Percentiles rank a stretch among this genome's conserved stretches.
Conservation (phyloP, 768 basidiomycete species). For the Tylopilus plumbeoviolaceoides region DNA sequence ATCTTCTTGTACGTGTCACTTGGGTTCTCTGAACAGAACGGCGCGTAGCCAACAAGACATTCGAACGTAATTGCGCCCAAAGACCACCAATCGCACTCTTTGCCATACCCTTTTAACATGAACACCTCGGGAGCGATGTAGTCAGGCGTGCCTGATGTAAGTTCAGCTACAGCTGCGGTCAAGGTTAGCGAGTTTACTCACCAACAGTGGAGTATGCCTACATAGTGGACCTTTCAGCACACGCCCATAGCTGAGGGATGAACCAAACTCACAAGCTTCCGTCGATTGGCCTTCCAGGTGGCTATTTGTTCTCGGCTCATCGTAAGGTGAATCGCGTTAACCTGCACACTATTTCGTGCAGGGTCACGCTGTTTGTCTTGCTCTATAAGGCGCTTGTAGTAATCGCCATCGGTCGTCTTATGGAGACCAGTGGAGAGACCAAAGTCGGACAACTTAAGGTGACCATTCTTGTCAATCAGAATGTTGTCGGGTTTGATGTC, state of each 20-base stretch:
- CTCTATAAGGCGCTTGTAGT: slow-evolving; percentile 89
- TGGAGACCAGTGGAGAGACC: slow-evolving; percentile 97
- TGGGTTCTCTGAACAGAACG: slow-evolving; percentile 96
- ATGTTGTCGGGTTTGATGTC: slow-evolving; percentile 99
- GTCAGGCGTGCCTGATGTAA: slow-evolving; percentile 27
- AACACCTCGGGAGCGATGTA: slow-evolving; percentile 98
- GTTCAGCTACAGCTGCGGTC: not conserved
- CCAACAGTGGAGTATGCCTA: slow-evolving; percentile 93
- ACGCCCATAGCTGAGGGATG: not conserved
- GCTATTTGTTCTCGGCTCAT: slow-evolving; percentile 97
- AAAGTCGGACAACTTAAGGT: slow-evolving; percentile 97
- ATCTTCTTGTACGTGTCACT: slow-evolving; percentile 99
- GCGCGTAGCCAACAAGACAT: slow-evolving; percentile 95
- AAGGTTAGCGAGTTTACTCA: slow-evolving; percentile 9
- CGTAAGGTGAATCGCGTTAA: slow-evolving; percentile 95
- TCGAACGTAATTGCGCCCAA: slow-evolving; percentile 99
- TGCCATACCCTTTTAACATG: slow-evolving; percentile 94
- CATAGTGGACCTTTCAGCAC: slow-evolving; percentile 5
- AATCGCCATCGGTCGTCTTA: slow-evolving; percentile 91
- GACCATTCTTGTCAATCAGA: slow-evolving; percentile 93
- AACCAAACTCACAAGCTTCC: slow-evolving; percentile 69
- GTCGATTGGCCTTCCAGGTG: slow-evolving; percentile 97
- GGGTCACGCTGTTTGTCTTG: slow-evolving; percentile 59
- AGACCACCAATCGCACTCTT: slow-evolving; percentile 99
- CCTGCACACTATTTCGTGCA: slow-evolving; percentile 92